phyloP scores from a whole-genome alignment of 192 early-diverging fungal species.

The Kappamyces sp. region DNA sequence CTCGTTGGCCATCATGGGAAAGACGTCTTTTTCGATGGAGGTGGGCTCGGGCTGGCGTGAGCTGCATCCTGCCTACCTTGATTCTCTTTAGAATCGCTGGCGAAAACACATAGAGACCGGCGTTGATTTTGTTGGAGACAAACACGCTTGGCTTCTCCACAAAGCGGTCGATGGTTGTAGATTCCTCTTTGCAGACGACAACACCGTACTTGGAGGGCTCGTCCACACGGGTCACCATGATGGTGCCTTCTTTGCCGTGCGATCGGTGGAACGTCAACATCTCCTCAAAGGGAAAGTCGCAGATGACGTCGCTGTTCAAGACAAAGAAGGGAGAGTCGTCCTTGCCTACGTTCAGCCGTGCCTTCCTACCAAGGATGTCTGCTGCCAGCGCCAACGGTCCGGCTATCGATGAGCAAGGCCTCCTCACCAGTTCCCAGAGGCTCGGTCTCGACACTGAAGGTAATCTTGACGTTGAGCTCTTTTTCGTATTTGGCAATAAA shows the following conservation, averaged over 20 bases:
- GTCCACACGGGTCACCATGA: constrained; percentile 92
- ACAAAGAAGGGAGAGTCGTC: constrained; percentile 97
- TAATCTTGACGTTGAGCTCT: constrained; percentile 83
- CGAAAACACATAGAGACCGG: constrained; percentile 98
- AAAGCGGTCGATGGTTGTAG: constrained; percentile 81
- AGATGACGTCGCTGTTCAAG: constrained; percentile 97
- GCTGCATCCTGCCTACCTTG: constrained; percentile 37
- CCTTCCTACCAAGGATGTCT: constrained; percentile 74
- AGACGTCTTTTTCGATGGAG: constrained; percentile 97
- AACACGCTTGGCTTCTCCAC: constrained; percentile 96
- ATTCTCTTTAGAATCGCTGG: constrained; percentile 86
- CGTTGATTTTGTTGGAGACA: constrained; percentile 98
- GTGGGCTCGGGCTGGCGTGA: constrained; percentile 73
- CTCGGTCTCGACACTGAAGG: constrained; percentile 94
- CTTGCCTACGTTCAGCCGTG: constrained; percentile 49
- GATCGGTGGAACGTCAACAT: constrained; percentile 82
- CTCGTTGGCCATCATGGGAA: constrained; percentile 88
- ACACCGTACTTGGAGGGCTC: constrained; percentile 99
- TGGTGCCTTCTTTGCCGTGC: constrained; percentile 93
- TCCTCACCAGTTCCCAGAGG: constrained; percentile 79
- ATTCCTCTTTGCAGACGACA: constrained; percentile 73
- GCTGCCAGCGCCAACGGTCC: constrained; percentile 94
- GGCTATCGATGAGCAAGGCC: constrained; percentile 20
- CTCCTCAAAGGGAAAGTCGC: constrained; percentile 93
- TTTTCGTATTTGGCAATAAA: constrained; percentile 91